Evolutionary conservation across 78 protist species (phyloP), one percentile per base, ranked within the genome.

Genomic region (Pigoraptor vietnamica): DNA sequence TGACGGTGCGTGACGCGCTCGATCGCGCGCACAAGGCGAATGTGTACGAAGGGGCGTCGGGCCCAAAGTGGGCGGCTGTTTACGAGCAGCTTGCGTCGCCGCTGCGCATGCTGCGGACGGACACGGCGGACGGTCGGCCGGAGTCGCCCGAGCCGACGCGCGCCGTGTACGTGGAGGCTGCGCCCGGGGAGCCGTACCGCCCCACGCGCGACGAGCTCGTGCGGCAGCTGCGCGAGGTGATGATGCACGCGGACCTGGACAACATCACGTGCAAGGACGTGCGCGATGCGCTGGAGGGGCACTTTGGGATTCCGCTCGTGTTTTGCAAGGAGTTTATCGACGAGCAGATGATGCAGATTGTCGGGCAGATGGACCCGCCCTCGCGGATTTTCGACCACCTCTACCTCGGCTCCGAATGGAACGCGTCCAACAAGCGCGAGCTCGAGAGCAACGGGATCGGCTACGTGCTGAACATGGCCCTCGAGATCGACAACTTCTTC

Each of bases 371-470:
- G 90, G 90, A 87, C 6, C 38, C 90, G 0, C 24, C 90, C 24
- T 87, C 90, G 25, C 6, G 88, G 79, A 92, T 92, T 10, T 88
- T 92, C 89, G 91, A 92, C 36, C 88, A 39, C 34, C 92, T 93
- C 34, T 93, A 89, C 29, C 89, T 93, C n/a, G 94, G 94, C 37
- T 88, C 90, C 32, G 94, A 93, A 35, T 93, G 94, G 94, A 93
- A 93, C 40, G 94, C 94, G 29, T 33, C 67, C 81, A 83, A 93
- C 67, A n/a, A 29, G 39, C 91, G 56, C 1, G 94, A 93, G 89
- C 81, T 93, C 29, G 36, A 86, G 10, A 0, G 86, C 39, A 86
- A 87, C 84, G 40, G 67, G 29, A 2, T 88, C 35, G 48, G 79
- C 29, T 89, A 25, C 38, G 89, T 93, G 23, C n/a, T 89, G 34